These are phyloP conservation scores for thale cress (Arabidopsis thaliana) DNA, from an alignment of 345 rosid genomes.

Conservation along the genomic window DNA sequence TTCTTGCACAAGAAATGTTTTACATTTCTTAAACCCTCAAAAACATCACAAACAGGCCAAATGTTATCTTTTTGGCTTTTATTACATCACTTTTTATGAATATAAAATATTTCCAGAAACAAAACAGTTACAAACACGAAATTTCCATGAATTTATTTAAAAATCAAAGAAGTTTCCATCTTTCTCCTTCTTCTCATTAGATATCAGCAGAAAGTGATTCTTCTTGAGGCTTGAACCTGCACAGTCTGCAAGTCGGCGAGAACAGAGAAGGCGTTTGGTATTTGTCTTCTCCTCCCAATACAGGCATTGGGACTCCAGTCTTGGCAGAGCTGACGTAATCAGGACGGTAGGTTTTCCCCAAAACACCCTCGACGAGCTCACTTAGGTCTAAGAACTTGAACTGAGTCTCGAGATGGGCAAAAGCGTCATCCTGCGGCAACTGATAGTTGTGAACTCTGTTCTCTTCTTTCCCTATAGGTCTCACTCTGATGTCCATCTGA, in stretches of 20 bases:
- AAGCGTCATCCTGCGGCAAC: slow-evolving; percentile 63
- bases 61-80: slow-evolving; percentile 28
- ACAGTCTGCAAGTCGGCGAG: slow-evolving; percentile 64
- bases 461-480: slow-evolving; percentile 68
- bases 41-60: slow-evolving; percentile 34
- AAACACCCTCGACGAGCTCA: slow-evolving; percentile 69
- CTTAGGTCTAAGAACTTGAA: slow-evolving; percentile 65
- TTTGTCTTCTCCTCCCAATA: slow-evolving; percentile 87
- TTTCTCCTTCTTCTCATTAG: slow-evolving; percentile 24
- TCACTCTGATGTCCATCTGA: slow-evolving; percentile 62
- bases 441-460: slow-evolving; percentile 73
- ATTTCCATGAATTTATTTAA: slow-evolving; percentile 1
- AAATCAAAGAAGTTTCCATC: slow-evolving; percentile 4
- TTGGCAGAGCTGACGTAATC: slow-evolving; percentile 70
- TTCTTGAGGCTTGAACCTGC: slow-evolving; percentile 64
- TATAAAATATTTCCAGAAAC: slow-evolving; percentile 32
- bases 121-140: slow-evolving; percentile 29
- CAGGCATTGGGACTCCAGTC: slow-evolving; percentile 77
- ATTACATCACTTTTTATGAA: slow-evolving; percentile 39
- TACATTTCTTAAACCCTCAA: slow-evolving; percentile 39
- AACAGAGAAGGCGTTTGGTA: slow-evolving; percentile 71
- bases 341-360: slow-evolving; percentile 78
- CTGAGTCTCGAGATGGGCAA: slow-evolving; percentile 84
- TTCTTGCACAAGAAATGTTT: slow-evolving; percentile 31
- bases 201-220: slow-evolving; percentile 41